Base-by-base conservation (phyloP, 202 grass and related monocot genomes). In the Elaeis oleifera region DNA sequence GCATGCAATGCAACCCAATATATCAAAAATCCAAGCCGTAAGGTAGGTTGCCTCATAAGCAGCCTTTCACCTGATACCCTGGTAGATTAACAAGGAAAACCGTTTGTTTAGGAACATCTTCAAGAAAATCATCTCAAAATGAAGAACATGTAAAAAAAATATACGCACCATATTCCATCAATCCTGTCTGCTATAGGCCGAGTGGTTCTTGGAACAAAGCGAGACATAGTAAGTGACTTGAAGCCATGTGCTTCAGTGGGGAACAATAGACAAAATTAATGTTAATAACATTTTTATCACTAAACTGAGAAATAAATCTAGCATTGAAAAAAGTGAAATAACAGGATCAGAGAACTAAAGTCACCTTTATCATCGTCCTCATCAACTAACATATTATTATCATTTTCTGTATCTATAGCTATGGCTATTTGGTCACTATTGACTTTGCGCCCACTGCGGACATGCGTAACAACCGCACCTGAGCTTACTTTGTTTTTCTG, bases 281-380 rank as follows among this genome's bases (percentile, higher is more conserved):
- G 36, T 44, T 44, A 44, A 44, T 13, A 13, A 44, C 36, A 44
- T 44, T 31, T 31, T 44, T 1, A 44, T 44, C 36, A 44, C 36
- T 13, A 2, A 9, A 14, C 9, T 13, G 36, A 44, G 11, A 44
- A 44, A 44, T 9, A 44, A 44, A 44, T 44, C 36, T 6, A 44
- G 11, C 36, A 44, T 13, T 44, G 36, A 44, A 44, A 13, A 9
- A 44, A 44, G 36, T 44, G 36, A 44, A 44, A 44, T 44, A 68
- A 61, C 63, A 21, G 14, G 56, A 52, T 6, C 17, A 50, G 36
- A 61, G 5, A 69, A 18, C 56, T 82, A 54, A 64, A 19, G 14
- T 53, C 54, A 89, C 92, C 84, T 97, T 97, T 97, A 79, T 97
- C 92, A 54, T 97, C 92, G 54, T 97, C 92, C 71, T 97, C 92